Base-by-base conservation (phyloP, 345 rosid species). In the Eucalyptus erythrocorys region DNA sequence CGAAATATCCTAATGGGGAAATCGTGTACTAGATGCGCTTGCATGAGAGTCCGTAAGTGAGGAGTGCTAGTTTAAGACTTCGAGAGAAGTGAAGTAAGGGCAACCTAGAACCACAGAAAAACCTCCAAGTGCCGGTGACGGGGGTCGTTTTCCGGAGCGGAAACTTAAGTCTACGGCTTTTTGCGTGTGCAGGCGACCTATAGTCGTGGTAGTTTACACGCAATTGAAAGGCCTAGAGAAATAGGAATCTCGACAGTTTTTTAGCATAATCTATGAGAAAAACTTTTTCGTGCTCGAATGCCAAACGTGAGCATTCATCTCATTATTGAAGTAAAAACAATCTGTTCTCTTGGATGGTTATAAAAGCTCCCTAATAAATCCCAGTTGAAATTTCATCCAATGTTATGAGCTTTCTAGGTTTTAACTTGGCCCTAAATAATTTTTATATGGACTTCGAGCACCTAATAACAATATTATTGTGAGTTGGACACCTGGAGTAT, bases 251-350 rank as follows among this genome's bases (percentile, higher is more conserved):
- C 13, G 61, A 55, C 30, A 55, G 24, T 9, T 55, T 22, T 55
- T 55, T 0, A 55, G 61, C 61, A 55, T 24, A 55, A 55, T 55
- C 13, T 24, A 24, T 24, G 30, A 55, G 61, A 55, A 10, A 55
- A 55, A 24, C 0, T 0, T 1, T 24, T 4, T 22, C 13, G 13
- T 55, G 6, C 3, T 4, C 2, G 30, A 55, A 24, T 24, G 61
- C 13, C 61, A 55, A 55, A 55, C 3, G 30, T 24, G 61, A 55
- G 10, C 27, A 55, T 55, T 30, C 61, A 55, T 22, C 61, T 55
- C 61, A 55, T 55, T 24, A 24, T 55, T 26, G 13, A 55, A 55
- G 61, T 55, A 55, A 55, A 55, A 55, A 55, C 13, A 55, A 55
- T 24, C 4, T 55, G 61, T 10, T 55, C 61, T 55, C 61, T 26